Evolutionary conservation across 2,329 filamentous ascomycete genomes (phyloP).

Genomic region (Neofusicoccum ribis): DNA sequence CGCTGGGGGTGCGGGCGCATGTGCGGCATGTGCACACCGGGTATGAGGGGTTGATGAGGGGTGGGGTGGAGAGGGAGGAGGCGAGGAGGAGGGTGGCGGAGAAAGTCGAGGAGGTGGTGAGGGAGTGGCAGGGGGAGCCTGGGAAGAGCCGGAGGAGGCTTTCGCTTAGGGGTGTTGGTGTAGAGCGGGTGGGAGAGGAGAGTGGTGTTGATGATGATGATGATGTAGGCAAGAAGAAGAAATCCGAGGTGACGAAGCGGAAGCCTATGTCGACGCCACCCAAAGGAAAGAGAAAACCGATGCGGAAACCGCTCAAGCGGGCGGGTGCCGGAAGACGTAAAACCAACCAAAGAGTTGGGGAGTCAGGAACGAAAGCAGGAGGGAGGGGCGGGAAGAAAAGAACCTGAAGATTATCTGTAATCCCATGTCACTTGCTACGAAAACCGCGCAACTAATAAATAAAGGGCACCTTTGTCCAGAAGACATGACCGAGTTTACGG

Average conservation of each 20-base stretch:
- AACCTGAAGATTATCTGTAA: background rate
- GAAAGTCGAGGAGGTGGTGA: slow-evolving; percentile 27
- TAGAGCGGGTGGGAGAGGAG: background rate
- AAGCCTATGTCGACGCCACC: background rate
- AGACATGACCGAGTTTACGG: no score
- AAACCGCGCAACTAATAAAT: no score
- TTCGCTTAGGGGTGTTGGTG: background rate
- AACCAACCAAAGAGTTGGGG: background rate
- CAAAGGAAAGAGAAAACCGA: background rate
- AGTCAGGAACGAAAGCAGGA: background rate
- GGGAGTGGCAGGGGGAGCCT: slow-evolving; percentile 26
- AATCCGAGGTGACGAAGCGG: background rate
- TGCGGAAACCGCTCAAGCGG: background rate
- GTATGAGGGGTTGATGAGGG: slow-evolving; percentile 46
- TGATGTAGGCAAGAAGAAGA: background rate
- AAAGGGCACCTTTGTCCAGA: no score
- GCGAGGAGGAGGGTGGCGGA: slow-evolving; percentile 29
- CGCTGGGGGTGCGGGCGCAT: slow-evolving; percentile 52
- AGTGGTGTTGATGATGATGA: background rate
- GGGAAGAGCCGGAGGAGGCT: background rate
- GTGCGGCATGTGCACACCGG: slow-evolving; percentile 50
- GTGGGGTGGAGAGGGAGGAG: slow-evolving; percentile 22
- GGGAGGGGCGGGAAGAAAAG: background rate
- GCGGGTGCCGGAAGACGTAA: background rate
- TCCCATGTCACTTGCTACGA: no score